Base-by-base conservation (phyloP, 2,329 filamentous ascomycete genomes). In the Colletotrichum lini region DNA sequence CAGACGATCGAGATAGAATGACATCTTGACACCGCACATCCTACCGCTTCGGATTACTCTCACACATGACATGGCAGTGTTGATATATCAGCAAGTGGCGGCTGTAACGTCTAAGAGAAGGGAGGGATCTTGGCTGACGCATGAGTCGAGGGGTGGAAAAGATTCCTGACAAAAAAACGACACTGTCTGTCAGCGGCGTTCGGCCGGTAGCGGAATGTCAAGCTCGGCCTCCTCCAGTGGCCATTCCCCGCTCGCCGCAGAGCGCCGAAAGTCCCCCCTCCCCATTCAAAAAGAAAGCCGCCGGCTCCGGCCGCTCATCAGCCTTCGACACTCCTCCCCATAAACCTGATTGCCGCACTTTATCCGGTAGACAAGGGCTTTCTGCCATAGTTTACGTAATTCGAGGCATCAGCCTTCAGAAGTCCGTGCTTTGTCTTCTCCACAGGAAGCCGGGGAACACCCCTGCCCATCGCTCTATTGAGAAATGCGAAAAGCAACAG, bases 291-390 rank as follows among this genome's bases (percentile, higher is more conserved):
- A 38, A 38, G 9, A 38, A 38, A 38, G 26, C 30, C 30, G 47
- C 35, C 47, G 35, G 59, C 35, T 42, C 47, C 47, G 35, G 59
- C 59, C 47, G 59, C 35, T 53, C 35, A 40, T 13, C 45, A 12
- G 44, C 45, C 42, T 35, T 21, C 26, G 16, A 49, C 30, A 18
- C 6, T 26, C 26, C 3, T 30, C 26, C 26, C 26, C 26, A 6
- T 18, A 15, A 26, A 10, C 12, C 54, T 38, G 35, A 3, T 38
- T 9, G 35, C 35, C 21, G 54, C 10, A 23, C n/a, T 42, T 58
- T 58, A 44, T 12, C 21, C 54, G 21, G 2, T 12, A 13, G 7
- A 4, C 16, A 5, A 18, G 16, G 4, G 9, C 52, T 2, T 2
- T 9, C 15, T 10, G 26, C 26, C 52, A 18, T 16, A 54, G 3